Conservation (phyloP, 2,329 filamentous ascomycete species). For the Cercospora sp. region DNA sequence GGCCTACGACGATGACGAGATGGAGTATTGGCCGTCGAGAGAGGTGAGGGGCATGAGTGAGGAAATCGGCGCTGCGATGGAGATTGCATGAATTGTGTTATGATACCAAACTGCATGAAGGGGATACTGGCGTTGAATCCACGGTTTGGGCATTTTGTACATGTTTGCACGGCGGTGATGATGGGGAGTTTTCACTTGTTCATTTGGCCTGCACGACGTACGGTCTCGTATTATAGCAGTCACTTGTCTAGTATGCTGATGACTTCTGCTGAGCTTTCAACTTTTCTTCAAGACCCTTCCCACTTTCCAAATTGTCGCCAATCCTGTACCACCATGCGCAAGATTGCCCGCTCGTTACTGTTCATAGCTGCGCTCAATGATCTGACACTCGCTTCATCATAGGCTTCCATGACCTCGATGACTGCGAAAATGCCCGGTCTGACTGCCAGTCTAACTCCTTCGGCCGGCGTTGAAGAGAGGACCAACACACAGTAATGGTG, state of each 20-base stretch:
- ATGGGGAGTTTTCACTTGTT: not conserved
- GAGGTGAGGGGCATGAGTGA: constrained; percentile 36
- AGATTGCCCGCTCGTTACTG: constrained; percentile 53
- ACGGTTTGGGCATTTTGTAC: constrained; percentile 1
- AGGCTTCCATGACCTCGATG: constrained; percentile 52
- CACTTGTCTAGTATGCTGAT: not conserved
- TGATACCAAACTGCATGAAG: constrained; percentile 1
- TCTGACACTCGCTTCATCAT: constrained; percentile 50
- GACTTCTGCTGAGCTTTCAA: not conserved
- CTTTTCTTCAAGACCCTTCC: constrained; percentile 25
- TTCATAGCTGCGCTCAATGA: constrained; percentile 55
- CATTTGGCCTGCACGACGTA: not conserved
- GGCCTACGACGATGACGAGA: constrained; percentile 21
- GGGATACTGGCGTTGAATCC: not conserved
- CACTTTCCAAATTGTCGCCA: constrained; percentile 43
- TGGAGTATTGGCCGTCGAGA: constrained; percentile 18
- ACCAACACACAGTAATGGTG: constrained; percentile 58
- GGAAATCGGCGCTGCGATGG: constrained; percentile 38
- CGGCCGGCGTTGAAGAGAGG: constrained; percentile 51
- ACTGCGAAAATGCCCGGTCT: constrained; percentile 55
- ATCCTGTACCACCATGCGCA: constrained; percentile 56
- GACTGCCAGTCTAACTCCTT: constrained; percentile 55
- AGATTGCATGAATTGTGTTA: constrained; percentile 25
- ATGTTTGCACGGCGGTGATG: not conserved
- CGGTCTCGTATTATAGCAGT: not conserved